Conservation (phyloP, 2,329 filamentous ascomycete species). For the Monosporascus sp. region DNA sequence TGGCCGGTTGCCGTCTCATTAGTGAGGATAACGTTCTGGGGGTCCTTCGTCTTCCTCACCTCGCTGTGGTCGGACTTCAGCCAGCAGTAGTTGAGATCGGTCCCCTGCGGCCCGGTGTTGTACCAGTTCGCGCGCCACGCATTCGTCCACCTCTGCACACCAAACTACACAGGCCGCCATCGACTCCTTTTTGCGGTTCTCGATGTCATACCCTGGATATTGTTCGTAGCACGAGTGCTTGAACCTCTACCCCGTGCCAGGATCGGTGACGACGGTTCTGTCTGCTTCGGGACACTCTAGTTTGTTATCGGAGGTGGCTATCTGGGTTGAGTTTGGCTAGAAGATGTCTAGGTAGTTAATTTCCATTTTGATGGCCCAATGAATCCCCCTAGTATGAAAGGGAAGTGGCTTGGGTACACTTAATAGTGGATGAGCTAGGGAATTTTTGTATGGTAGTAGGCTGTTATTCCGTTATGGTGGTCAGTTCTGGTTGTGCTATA, state of each 20-base stretch:
- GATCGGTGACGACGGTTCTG: constrained; percentile 19
- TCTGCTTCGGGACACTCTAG: constrained; percentile 13
- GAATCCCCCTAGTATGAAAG: no score
- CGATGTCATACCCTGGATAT: constrained; percentile 19
- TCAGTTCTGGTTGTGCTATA: no score
- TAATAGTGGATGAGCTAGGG: no score
- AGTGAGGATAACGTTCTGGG: constrained; percentile 14
- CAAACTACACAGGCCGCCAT: constrained; percentile 19
- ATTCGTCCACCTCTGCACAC: constrained; percentile 14
- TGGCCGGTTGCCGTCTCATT: no score
- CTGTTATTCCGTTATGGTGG: no score
- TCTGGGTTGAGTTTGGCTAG: neutral
- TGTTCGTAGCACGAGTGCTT: constrained; percentile 15
- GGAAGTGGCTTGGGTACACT: no score
- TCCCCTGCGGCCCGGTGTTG: constrained; percentile 22
- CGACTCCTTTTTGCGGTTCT: constrained; percentile 14
- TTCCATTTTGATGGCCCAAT: no score
- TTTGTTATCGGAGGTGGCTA: neutral
- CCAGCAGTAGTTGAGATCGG: constrained; percentile 24
- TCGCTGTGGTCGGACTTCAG: constrained; percentile 16
- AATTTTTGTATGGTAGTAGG: no score
- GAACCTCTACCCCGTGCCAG: constrained; percentile 11
- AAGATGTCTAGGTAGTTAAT: no score
- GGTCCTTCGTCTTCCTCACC: constrained; percentile 12
- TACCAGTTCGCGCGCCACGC: constrained; percentile 21